A percentile compares a stretch with the other conserved stretches of the same genome.
phyloP scores from a whole-genome alignment of 805 yeast species.

The Hanseniaspora meyeri region DNA sequence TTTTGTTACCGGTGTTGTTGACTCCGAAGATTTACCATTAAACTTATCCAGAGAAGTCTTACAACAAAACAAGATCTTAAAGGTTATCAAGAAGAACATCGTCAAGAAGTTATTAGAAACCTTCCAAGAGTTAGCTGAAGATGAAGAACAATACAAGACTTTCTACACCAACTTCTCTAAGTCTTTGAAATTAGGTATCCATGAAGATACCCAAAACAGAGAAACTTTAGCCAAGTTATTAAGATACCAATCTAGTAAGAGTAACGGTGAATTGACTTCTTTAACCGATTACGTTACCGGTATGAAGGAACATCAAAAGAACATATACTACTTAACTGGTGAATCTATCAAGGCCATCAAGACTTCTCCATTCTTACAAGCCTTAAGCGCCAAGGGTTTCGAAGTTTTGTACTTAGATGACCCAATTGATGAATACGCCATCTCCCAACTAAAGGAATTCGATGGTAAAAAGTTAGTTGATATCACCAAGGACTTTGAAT shows the following conservation, averaged over 20 bases:
- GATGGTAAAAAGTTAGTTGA: slow-evolving; percentile 99
- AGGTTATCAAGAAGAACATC: slow-evolving; percentile 98
- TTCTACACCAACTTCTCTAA: slow-evolving; percentile 96
- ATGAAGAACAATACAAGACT: slow-evolving; percentile 94
- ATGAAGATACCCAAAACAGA: slow-evolving; percentile 98
- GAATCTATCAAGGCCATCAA: slow-evolving; percentile 95
- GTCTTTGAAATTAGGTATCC: slow-evolving; percentile 97
- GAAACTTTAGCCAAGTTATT: slow-evolving; percentile 85
- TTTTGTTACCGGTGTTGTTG: slow-evolving; percentile 97
- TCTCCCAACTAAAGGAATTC: slow-evolving; percentile 97
- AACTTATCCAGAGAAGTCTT: slow-evolving; percentile 99
- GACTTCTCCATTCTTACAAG: slow-evolving; percentile 98
- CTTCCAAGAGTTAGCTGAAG: slow-evolving; percentile 98
- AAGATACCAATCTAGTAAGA: slow-evolving; percentile 94
- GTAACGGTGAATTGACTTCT: slow-evolving; percentile 86
- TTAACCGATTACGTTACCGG: slow-evolving; percentile 95
- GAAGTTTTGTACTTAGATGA: slow-evolving; percentile 96
- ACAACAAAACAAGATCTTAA: slow-evolving; percentile 98
- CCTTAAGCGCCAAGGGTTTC: slow-evolving; percentile 93
- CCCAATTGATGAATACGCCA: slow-evolving; percentile 99
- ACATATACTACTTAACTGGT: slow-evolving; percentile 98
- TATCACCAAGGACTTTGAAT: slow-evolving; percentile 97
- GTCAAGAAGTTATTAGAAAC: slow-evolving; percentile 97
- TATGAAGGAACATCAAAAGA: slow-evolving; percentile 99
- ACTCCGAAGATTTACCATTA: slow-evolving; percentile 98